Evolutionary conservation across 108 stramenopile species (phyloP).

Genomic region (Skeletonema tropicum): DNA sequence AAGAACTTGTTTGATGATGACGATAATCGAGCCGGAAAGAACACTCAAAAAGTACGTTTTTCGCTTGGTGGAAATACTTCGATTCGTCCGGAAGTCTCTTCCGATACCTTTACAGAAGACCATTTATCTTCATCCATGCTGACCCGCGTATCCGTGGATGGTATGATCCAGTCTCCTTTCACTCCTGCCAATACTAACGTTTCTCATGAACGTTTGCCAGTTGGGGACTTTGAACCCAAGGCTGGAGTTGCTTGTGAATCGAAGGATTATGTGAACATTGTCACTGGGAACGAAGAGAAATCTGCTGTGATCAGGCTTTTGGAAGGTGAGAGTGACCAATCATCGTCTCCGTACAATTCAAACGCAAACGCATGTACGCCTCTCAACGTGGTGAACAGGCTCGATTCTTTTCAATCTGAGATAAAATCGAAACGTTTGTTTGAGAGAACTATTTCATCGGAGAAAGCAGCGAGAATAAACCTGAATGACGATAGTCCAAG

Average conservation of each 20-base stretch:
- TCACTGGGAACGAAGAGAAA: not conserved
- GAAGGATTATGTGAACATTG: not conserved
- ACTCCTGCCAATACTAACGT: not conserved
- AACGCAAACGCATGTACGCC: conserved; percentile 22
- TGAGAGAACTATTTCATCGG: not conserved
- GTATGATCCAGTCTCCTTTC: not conserved
- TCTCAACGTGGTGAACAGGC: conserved; percentile 12
- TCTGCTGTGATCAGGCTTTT: not conserved
- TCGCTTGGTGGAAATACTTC: not conserved
- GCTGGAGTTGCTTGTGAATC: not conserved
- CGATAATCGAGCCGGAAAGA: not conserved
- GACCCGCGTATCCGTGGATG: not conserved
- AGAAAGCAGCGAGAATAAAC: not conserved
- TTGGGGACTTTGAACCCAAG: not conserved
- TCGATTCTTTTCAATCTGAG: conserved; percentile 24
- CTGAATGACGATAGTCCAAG: not conserved
- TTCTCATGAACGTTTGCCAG: not conserved
- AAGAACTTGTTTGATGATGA: not conserved
- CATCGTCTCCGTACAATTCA: conserved; percentile 11
- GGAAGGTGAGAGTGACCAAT: not conserved
- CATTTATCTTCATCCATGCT: not conserved
- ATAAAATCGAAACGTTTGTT: conserved; percentile 52
- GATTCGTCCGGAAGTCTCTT: not conserved
- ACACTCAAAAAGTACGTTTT: not conserved
- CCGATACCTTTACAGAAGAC: not conserved